phyloP scores from a whole-genome alignment of 192 early-diverging fungal species.

The Coemansia sp. region DNA sequence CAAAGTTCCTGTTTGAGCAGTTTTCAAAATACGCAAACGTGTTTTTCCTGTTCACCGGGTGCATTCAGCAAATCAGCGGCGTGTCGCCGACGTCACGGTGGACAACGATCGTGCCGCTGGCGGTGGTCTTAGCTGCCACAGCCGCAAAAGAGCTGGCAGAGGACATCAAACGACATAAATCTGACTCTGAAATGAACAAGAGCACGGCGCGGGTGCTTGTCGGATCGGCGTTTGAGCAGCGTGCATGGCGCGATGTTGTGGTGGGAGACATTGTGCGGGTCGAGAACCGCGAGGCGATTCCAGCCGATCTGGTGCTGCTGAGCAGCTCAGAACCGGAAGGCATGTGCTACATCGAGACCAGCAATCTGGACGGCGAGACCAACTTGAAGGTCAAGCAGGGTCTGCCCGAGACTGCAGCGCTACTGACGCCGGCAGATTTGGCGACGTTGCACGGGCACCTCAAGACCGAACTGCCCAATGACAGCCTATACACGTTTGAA shows the following conservation, averaged over 20 bases:
- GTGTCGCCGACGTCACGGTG: slow-evolving; percentile 90
- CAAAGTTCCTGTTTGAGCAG: slow-evolving; percentile 95
- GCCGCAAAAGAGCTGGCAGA: slow-evolving; percentile 94
- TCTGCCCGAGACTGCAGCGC: slow-evolving; percentile 74
- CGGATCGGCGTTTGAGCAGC: slow-evolving; percentile 68
- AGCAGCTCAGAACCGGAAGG: slow-evolving; percentile 94
- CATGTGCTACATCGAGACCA: slow-evolving; percentile 97
- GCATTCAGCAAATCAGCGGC: slow-evolving; percentile 94
- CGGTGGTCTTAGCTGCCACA: slow-evolving; percentile 83
- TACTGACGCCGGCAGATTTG: slow-evolving; percentile 71
- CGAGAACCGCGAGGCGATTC: slow-evolving; percentile 84
- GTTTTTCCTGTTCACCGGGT: slow-evolving; percentile 97
- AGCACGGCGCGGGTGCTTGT: slow-evolving; percentile 61
- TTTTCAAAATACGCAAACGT: slow-evolving; percentile 99
- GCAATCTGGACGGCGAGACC: slow-evolving; percentile 96
- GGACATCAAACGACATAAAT: slow-evolving; percentile 78
- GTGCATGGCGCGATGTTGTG: slow-evolving; percentile 68
- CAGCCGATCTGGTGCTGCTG: slow-evolving; percentile 88
- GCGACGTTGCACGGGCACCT: slow-evolving; percentile 66
- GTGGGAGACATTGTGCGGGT: slow-evolving; percentile 94
- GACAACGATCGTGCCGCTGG: slow-evolving; percentile 82
- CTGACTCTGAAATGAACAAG: slow-evolving; percentile 73
- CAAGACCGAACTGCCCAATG: slow-evolving; percentile 93
- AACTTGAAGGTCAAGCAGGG: slow-evolving; percentile 98
- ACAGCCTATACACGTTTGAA: slow-evolving; percentile 94